Evolutionary conservation across 441 rosid genomes (phyloP).

Genomic region (Raphanus hybrid): DNA sequence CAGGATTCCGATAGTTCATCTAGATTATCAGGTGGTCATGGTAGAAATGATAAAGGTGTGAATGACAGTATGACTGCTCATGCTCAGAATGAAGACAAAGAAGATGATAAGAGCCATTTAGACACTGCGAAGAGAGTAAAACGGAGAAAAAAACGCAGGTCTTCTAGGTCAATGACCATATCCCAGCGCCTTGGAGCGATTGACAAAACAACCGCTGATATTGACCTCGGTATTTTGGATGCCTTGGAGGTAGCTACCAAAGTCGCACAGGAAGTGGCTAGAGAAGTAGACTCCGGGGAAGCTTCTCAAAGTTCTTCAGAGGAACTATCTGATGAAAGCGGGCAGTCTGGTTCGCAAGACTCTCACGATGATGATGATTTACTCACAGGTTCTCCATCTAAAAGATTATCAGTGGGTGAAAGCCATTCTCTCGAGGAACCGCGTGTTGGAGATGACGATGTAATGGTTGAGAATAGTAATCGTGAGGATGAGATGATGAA

Average conservation of each 20-base stretch:
- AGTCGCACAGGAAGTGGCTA: conserved; percentile 94
- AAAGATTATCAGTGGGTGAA: conserved; percentile 52
- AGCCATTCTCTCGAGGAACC: conserved; percentile 50
- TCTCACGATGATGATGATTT: conserved; percentile 47
- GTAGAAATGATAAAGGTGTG: conserved; percentile 43
- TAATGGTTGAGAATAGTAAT: conserved; percentile 46
- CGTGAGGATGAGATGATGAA: conserved; percentile 50
- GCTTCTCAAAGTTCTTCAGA: conserved; percentile 71
- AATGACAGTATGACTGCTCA: conserved; percentile 43
- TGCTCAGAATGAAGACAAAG: conserved; percentile 45
- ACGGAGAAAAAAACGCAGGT: conserved; percentile 50
- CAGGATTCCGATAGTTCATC: conserved; percentile 48
- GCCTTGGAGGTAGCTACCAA: conserved; percentile 92
- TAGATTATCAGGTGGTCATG: conserved; percentile 51
- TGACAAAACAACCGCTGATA: conserved; percentile 56
- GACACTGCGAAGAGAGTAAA: conserved; percentile 47
- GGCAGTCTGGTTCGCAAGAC: conserved; percentile 57
- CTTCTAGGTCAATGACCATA: conserved; percentile 49
- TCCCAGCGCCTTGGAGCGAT: conserved; percentile 48
- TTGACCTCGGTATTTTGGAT: conserved; percentile 84
- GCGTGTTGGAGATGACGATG: conserved; percentile 43
- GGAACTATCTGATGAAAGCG: conserved; percentile 54
- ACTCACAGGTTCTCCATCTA: conserved; percentile 40
- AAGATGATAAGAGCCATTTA: conserved; percentile 49
- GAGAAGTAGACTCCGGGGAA: conserved; percentile 77